phyloP scores from a whole-genome alignment of 2,329 filamentous ascomycete species.

The Metarhizium album region DNA sequence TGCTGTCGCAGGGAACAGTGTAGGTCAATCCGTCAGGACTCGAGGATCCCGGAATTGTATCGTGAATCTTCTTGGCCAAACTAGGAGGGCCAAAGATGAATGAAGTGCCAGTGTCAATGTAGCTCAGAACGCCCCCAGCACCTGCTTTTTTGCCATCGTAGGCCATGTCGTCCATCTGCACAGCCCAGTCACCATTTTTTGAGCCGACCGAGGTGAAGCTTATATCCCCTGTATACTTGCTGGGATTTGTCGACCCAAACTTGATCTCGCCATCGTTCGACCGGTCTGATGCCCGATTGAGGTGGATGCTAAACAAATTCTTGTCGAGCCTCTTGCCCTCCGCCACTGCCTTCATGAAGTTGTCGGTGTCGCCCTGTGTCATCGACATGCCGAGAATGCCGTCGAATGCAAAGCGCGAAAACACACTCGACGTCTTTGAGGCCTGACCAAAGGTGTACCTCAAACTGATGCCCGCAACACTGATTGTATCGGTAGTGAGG shows the following conservation, averaged over 20 bases:
- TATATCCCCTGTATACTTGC: conserved; percentile 58
- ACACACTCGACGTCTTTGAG: conserved; percentile 60
- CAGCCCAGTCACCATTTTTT: conserved; percentile 56
- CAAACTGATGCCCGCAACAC: conserved; percentile 54
- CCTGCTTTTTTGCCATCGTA: conserved; percentile 48
- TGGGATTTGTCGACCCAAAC: conserved; percentile 59
- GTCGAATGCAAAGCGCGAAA: conserved; percentile 71
- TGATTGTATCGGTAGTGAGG: conserved; percentile 55
- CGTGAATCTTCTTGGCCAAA: conserved; percentile 59
- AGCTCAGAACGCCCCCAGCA: conserved; percentile 48
- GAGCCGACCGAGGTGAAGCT: conserved; percentile 47
- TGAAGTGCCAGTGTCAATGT: conserved; percentile 77
- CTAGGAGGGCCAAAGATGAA: conserved; percentile 61
- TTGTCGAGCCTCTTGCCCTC: conserved; percentile 42
- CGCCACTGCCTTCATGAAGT: conserved; percentile 54
- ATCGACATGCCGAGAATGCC: conserved; percentile 74
- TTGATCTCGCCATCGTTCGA: conserved; percentile 64
- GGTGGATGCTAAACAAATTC: conserved; percentile 60
- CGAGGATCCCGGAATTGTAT: conserved; percentile 50
- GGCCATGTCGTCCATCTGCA: conserved; percentile 54
- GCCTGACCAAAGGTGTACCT: conserved; percentile 63
- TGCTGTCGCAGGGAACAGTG: conserved; percentile 62
- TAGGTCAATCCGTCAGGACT: conserved; percentile 52
- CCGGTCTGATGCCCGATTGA: conserved; percentile 57
- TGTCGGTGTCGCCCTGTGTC: conserved; percentile 46